Base-by-base conservation (phyloP, 495 filamentous ascomycete species). In the Oidiodendron maius region DNA sequence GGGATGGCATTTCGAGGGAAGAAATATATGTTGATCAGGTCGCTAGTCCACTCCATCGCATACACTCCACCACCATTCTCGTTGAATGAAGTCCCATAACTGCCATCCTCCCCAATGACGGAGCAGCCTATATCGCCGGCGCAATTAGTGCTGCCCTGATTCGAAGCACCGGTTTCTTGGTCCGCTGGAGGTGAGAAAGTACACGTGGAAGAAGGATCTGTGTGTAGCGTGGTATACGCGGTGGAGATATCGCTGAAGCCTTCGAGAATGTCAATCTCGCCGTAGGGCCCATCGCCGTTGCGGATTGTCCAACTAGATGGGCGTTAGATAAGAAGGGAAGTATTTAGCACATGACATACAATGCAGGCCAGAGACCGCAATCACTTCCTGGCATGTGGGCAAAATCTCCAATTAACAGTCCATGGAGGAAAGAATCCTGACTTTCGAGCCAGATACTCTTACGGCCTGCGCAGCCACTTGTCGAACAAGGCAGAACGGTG, bases 191-290 rank as follows among this genome's bases (percentile, higher is more conserved):
- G 21, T 12, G 87, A 65, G 34, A 70, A 70, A 49, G 45, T 21
- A 62, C 86, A 93, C 11, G 74, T 72, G 8, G 70, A 64, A 8
- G 57, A 59, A 0, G n/a, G 9, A 34, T 34, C 28, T 3, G 88
- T 91, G 62, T 96, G 89, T 32, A 95, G 70, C 3, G 86, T 82
- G 57, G 91, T 80, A 40, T 71, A 62, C 53, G 87, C 85, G 51
- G 72, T 65, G 0, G 71, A 64, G 40, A 81, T 80, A 71, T 41
- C 69, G 58, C 65, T 91, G 86, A 55, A 91, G 41, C 86, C 86
- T 60, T 95, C 88, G 61, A 95, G 81, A 55, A 95, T 89, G 71
- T 95, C 89, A 53, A 95, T 89, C 65, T 95, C 90, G 21, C 91
- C 90, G 36, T 78, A 74, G 13, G 64, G 60, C 0, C 83, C 86